Base-by-base conservation (phyloP, 2,329 filamentous ascomycete species). In the Fusarium neocosmosporiellum region DNA sequence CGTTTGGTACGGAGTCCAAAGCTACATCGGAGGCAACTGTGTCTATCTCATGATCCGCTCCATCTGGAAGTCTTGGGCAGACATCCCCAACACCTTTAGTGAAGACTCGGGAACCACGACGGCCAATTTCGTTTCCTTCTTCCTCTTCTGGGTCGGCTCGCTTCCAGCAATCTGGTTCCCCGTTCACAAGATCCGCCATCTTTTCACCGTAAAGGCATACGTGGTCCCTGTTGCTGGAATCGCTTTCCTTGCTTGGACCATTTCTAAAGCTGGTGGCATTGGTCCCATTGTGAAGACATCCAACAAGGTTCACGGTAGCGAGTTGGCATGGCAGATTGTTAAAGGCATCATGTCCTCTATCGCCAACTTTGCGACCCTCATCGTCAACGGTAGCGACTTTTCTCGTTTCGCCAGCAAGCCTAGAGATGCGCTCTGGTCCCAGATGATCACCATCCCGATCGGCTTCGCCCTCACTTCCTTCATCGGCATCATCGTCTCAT, bases 141-240 rank as follows among this genome's bases (percentile, higher is more conserved):
- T 97, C 84, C 84, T 98, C 65, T 98, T 97, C 82, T 97, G 94
- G 94, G 80, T 94, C 3, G 85, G 88, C 71, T 95, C 93, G 2
- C 86, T 97, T 1, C 94, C 95, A 0, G 94, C 94, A 22, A 92
- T 97, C 69, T 97, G 93, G 91, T 95, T 96, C 75, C 94, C 94
- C 0, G 94, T 97, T 1, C 93, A 97, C 82, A 90, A 96, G 83
- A 91, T 97, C 77, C 91, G 95, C 53, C 95, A 98, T 80, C 85
- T 98, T 5, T 98, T 98, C 83, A 98, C 95, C 0, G 93, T 94
- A 78, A 98, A 98, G 84, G 91, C 95, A 1, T 93, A 91, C 78
- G 89, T 97, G 67, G 95, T 96, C 0, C 95, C 95, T 0, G 87
- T 88, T 39, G 94, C 94, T n/a, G 95, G 93, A 59, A 86, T 98